Evolutionary conservation across 345 rosid genomes (phyloP).

Genomic region (Lagerstroemia speciosa): DNA sequence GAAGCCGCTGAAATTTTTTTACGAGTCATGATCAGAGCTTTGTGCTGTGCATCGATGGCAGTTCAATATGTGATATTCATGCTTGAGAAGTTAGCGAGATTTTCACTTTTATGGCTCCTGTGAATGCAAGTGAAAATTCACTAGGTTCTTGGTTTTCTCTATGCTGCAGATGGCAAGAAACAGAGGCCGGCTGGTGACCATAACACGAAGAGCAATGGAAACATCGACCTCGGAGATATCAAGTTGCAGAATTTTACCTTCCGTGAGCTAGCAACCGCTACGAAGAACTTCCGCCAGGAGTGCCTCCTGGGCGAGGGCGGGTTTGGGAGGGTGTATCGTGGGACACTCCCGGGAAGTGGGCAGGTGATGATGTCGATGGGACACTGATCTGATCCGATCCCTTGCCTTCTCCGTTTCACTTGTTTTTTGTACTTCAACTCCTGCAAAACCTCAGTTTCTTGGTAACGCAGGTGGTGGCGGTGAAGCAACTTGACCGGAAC

Average conservation of each 20-base stretch:
- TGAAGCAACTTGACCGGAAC: constrained; percentile 22
- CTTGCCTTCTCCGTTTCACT: neutral
- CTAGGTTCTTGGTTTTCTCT: neutral
- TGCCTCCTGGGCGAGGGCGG: constrained; percentile 18
- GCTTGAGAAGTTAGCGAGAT: no score
- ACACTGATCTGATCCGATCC: no score
- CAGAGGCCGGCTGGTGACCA: constrained; percentile 11
- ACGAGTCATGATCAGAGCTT: no score
- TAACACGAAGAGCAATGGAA: constrained; percentile 3
- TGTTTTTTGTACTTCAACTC: neutral
- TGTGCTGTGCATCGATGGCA: no score
- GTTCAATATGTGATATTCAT: no score
- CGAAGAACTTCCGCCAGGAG: constrained; percentile 21
- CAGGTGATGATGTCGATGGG: constrained; percentile 11
- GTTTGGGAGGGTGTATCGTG: constrained; percentile 18
- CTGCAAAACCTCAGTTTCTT: neutral
- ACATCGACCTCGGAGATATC: constrained; percentile 11
- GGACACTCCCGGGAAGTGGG: constrained; percentile 13
- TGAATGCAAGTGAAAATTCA: no score
- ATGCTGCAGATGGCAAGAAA: constrained; percentile 18
- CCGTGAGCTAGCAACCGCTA: constrained; percentile 18
- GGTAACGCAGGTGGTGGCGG: constrained; percentile 17
- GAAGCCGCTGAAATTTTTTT: no score
- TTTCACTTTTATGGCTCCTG: no score
- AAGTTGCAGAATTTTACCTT: constrained; percentile 12